These are phyloP conservation scores for Colletotrichum falcatum DNA, from an alignment of 2,329 filamentous ascomycete genomes.

Conservation along the genomic window DNA sequence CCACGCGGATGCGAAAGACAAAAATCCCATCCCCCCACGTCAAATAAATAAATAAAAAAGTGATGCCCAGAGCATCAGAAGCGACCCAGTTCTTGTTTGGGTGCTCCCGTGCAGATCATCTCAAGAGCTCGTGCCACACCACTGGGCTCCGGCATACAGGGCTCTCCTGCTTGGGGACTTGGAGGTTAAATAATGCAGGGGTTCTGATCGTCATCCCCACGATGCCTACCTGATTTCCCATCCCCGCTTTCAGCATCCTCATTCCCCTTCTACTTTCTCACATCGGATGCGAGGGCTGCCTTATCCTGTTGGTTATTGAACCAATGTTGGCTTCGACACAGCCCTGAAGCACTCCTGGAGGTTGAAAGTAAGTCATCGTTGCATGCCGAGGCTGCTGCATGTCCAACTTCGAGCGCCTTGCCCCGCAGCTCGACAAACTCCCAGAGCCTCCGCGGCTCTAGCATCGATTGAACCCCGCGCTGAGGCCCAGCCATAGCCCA, in stretches of 20 bases:
- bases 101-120: constrained; percentile 37
- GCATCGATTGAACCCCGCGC: not conserved
- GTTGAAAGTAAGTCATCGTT: no score
- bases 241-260: constrained; percentile 20
- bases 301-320: not conserved
- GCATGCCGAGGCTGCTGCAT: no score
- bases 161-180: constrained; percentile 17
- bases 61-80: constrained; percentile 20
- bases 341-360: not conserved
- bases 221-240: constrained; percentile 32
- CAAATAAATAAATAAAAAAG: not conserved
- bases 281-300: not conserved
- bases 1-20: not conserved
- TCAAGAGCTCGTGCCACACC: constrained; percentile 34
- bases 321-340: not conserved
- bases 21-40: constrained; percentile 15
- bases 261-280: not conserved
- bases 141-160: constrained; percentile 23
- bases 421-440: no score
- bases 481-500: not conserved
- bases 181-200: constrained; percentile 31
- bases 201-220: constrained; percentile 20
- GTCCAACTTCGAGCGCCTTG: no score
- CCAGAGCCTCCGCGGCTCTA: not conserved
- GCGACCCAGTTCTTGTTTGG: constrained; percentile 30